Percentiles rank a stretch among this genome's conserved stretches.
Evolutionary conservation across 805 yeast species (phyloP).

Genomic region (Wickerhamomyces xylosicus): DNA sequence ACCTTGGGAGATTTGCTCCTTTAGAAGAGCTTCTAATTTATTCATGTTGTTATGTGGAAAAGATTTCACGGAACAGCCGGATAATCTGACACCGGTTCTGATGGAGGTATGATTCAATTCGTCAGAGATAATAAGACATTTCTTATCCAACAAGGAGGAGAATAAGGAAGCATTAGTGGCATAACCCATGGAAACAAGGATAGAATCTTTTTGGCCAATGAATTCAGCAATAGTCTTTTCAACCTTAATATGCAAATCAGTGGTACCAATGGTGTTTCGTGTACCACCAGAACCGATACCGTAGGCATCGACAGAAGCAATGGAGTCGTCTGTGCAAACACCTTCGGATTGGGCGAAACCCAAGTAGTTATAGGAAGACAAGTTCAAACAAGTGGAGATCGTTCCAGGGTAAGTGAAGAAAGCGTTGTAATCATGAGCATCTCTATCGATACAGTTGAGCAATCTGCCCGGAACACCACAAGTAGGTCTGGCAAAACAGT

Average conservation of each 20-base stretch:
- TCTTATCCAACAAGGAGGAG: conserved; percentile 71
- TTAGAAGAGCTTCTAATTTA: conserved; percentile 62
- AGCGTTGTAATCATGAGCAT: conserved; percentile 51
- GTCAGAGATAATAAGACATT: conserved; percentile 87
- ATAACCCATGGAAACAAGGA: conserved; percentile 88
- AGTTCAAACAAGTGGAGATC: conserved; percentile 67
- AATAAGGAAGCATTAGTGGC: conserved; percentile 90
- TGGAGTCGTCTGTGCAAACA: conserved; percentile 72
- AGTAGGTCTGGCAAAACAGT: conserved; percentile 93
- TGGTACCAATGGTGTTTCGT: conserved; percentile 63
- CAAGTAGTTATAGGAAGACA: conserved; percentile 85
- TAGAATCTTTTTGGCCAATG: conserved; percentile 82
- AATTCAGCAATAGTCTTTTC: conserved; percentile 75
- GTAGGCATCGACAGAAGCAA: conserved; percentile 48
- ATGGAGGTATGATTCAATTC: conserved; percentile 93
- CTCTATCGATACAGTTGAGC: conserved; percentile 72
- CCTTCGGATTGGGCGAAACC: conserved; percentile 98
- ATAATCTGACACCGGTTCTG: conserved; percentile 85
- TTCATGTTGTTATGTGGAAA: conserved; percentile 87
- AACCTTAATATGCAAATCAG: conserved; percentile 61
- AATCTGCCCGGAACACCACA: conserved; percentile 95
- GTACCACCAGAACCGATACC: conserved; percentile 81
- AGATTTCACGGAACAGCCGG: conserved; percentile 89
- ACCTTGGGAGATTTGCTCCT: conserved; percentile 50
- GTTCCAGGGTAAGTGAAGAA: conserved; percentile 69